Base-by-base conservation (phyloP, 2,329 filamentous ascomycete species). In the Fusarium transvaalense region DNA sequence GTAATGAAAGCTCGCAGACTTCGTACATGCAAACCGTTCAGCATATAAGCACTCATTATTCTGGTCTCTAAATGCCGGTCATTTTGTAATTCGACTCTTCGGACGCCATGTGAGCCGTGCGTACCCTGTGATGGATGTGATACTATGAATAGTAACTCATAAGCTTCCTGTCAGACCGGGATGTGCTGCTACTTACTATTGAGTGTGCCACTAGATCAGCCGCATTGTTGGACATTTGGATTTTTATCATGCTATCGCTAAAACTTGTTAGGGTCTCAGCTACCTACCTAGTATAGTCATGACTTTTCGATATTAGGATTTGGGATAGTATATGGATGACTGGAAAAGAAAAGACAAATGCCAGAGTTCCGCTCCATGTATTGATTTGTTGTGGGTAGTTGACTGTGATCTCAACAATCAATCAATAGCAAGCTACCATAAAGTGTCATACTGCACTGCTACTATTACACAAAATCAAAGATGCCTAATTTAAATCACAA, bases 81-180 rank as follows among this genome's bases (percentile, higher is more conserved):
- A 43, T 41, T 23, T 47, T 39, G 7, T 27, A 48, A 50, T 35
- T 50, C 43, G 57, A 58, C 34, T 29, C 25, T 51, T 15, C 3
- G 38, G 50, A 23, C 34, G 29, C 47, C 21, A 42, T 52, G 46
- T 39, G 43, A 43, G 21, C 52, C 41, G 45, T 68, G 58, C 47
- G 31, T 31, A 65, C 52, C 65, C 46, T 38, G 46, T 46, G 43
- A 21, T 17, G 35, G 43, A n/a, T 17, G 35, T 39, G 37, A 29
- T 61, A 32, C 65, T 68, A 68, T 68, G 29, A 66, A 69, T 69
- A 68, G 65, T 27, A 65, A 43, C 54, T 25, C 46, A 53, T 43
- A 68, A 61, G 65, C 64, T 56, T 68, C 55, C 50, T 66, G 50
- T 56, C 64, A 65, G 56, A 50, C 64, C 60, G 34, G 64, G 64